Evolutionary conservation across 768 basidiomycete species (phyloP), one percentile per base, ranked within the genome.

Genomic region (Grammothele lineata): DNA sequence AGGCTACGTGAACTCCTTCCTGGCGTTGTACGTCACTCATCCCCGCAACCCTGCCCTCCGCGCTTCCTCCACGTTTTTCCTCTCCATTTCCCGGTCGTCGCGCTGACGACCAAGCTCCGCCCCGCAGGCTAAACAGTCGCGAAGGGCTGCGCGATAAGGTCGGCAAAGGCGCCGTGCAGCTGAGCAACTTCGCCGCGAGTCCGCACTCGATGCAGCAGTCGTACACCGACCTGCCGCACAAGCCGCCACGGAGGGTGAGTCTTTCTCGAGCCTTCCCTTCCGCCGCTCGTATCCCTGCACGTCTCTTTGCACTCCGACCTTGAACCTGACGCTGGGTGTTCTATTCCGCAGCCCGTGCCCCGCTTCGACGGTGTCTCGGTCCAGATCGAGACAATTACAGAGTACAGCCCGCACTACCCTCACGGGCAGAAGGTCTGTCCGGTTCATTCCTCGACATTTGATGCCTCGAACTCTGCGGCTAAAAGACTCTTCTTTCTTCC

Each of bases 1-100:
- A 77, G 75, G 72, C 52, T 76, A 78, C 51, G 74, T 77, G 18
- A 78, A 77, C 51, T 76, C 75, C 1, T 57, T 75, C 22, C 60
- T 78, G n/a, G 75, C 75, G 35, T 68, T 74, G 75, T 77, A 63
- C 62, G 66, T 64, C 15, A 22, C 34, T 14, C 21, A 5, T 17
- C 3, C 9, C 17, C 2, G 65, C 33, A 30, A 30, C 8, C 27
- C 27, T 30, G 14, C 7, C 27, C 8, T 30, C 14, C n/a, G n/a
- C n/a, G n/a, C n/a, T n/a, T n/a, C n/a, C n/a, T n/a, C n/a, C 27
- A 14, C 27, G 27, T 30, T 7, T 30, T 30, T 30, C 27, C n/a
- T n/a, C n/a, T n/a, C n/a, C n/a, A n/a, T n/a, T n/a, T n/a, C n/a
- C n/a, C n/a, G n/a, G n/a, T n/a, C n/a, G 21, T 26, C n/a, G 19